These are phyloP conservation scores for Physaria fendleri DNA, from an alignment of 345 rosid species.

Conservation along the genomic window DNA sequence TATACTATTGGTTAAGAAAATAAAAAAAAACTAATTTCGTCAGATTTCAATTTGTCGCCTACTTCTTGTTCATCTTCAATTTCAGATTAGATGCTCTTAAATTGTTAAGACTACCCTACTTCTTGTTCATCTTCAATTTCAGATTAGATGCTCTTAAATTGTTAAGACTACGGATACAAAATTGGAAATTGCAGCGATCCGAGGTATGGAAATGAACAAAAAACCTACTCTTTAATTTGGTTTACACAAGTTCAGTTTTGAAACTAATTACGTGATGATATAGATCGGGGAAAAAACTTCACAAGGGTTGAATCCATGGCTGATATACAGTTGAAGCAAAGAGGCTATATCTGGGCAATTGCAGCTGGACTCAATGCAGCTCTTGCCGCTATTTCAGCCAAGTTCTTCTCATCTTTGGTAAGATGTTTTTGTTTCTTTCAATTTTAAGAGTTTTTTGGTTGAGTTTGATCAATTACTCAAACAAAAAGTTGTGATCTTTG, in stretches of 20 bases:
- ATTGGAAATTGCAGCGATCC: neutral
- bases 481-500: neutral
- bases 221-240: neutral
- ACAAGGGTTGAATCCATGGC: constrained; percentile 14
- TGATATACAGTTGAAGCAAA: constrained; percentile 20
- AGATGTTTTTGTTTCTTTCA: neutral
- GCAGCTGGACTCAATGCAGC: constrained; percentile 75
- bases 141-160: constrained; percentile 9
- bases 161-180: neutral
- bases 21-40: too few species aligned
- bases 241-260: neutral
- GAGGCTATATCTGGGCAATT: constrained; percentile 70
- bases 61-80: constrained; percentile 1
- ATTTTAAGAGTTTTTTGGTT: neutral
- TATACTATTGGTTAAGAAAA: neutral
- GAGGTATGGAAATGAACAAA: neutral
- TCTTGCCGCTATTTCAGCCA: constrained; percentile 71
- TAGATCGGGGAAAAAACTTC: neutral
- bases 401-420: constrained; percentile 51
- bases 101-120: neutral
- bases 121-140: constrained; percentile 1
- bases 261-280: neutral
- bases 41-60: neutral
- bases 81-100: constrained; percentile 10
- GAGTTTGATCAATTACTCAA: neutral